Conservation (phyloP, 164 flowering plant genomes). For the Magnolia sinica region DNA sequence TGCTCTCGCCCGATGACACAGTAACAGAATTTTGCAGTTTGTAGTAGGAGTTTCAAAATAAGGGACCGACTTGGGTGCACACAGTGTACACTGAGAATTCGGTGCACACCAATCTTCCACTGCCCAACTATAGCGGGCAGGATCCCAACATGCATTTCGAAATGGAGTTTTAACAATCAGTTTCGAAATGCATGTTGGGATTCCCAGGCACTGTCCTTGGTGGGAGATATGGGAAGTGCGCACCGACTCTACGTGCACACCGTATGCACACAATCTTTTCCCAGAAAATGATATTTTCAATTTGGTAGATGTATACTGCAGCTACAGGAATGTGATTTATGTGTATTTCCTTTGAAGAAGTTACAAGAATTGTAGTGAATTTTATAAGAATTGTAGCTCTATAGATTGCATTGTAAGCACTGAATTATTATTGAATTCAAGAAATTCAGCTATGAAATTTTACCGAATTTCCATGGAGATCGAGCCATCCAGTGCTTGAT, state of each 20-base stretch:
- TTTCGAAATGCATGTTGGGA: slow-evolving; percentile 28
- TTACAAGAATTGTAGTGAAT: no score
- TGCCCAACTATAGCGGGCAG: background rate
- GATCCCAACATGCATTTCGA: background rate
- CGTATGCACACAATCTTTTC: background rate
- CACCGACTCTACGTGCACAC: background rate
- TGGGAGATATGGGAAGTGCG: background rate
- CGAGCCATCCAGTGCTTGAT: no score
- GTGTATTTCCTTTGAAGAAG: background rate
- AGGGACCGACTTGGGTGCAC: background rate
- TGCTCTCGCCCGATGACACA: background rate
- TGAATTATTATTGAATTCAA: no score
- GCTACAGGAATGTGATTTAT: background rate
- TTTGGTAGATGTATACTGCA: background rate
- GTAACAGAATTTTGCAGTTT: slow-evolving; percentile 15
- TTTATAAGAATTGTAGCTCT: no score
- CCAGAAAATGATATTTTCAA: background rate
- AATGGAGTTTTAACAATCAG: background rate
- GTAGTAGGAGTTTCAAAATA: background rate
- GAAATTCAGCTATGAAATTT: no score
- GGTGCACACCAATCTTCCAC: background rate
- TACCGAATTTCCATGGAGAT: no score
- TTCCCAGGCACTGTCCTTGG: slow-evolving; percentile 17
- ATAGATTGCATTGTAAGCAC: no score
- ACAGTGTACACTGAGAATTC: background rate